phyloP scores from a whole-genome alignment of 345 rosid genomes.

The Rhizophora apiculata region DNA sequence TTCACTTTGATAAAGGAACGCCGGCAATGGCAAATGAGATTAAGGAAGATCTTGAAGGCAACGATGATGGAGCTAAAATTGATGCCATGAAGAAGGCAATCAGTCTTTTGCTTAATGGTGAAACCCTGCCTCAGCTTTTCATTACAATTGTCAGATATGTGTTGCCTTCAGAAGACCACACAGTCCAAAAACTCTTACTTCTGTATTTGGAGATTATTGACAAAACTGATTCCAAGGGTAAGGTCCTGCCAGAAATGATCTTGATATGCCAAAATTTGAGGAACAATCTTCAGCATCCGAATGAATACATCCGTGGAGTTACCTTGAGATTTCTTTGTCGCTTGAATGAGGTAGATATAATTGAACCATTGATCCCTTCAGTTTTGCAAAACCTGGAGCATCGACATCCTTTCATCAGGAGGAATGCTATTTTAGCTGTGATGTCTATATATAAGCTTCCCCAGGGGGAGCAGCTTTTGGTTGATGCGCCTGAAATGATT shows the following conservation, averaged over 20 bases:
- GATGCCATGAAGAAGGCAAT: conserved; percentile 90
- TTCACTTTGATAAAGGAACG: conserved; percentile 82
- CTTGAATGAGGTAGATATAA: conserved; percentile 59
- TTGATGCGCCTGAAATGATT: conserved; percentile 76
- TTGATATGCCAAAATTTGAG: conserved; percentile 85
- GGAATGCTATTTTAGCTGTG: conserved; percentile 69
- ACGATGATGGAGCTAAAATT: conserved; percentile 54
- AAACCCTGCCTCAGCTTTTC: conserved; percentile 88
- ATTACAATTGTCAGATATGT: conserved; percentile 93
- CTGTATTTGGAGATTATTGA: conserved; percentile 86
- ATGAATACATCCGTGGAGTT: conserved; percentile 90
- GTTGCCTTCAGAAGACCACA: conserved; percentile 89
- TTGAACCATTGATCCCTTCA: conserved; percentile 74
- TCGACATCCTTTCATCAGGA: conserved; percentile 65
- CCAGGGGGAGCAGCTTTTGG: conserved; percentile 66
- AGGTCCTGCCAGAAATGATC: conserved; percentile 90
- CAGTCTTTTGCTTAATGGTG: conserved; percentile 88
- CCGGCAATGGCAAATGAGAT: conserved; percentile 85
- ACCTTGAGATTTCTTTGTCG: conserved; percentile 75
- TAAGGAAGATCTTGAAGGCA: conserved; percentile 93
- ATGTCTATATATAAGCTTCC: conserved; percentile 76
- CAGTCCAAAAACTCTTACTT: conserved; percentile 80
- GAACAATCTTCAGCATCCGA: conserved; percentile 96
- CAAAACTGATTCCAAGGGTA: conserved; percentile 73
- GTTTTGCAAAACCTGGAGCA: conserved; percentile 68